Base-by-base conservation (phyloP, 1,139 yeast genomes). In the Yamadazyma diospyri region DNA sequence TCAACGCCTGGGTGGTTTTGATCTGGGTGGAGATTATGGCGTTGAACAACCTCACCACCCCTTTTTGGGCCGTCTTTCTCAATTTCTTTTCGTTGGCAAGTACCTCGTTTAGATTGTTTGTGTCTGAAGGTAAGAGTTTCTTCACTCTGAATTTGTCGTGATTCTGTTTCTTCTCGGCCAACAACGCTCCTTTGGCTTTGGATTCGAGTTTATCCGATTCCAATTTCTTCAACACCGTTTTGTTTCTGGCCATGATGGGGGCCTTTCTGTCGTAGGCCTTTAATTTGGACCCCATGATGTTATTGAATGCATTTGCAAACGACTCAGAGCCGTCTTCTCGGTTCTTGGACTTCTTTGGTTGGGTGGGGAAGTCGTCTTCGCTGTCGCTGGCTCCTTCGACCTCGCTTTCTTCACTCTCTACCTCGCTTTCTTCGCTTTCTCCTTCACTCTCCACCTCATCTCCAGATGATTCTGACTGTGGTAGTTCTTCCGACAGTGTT, bases 31-130 rank as follows among this genome's bases (percentile, higher is more conserved):
- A 74, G 50, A 88, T 71, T 20, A 92, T 82, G 2, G 97, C 97
- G 55, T 92, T 92, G 59, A 92, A 88, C 40, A 92, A 69, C 50
- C 83, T 78, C 13, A 92, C 94, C 12, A 88, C 97, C 64, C 98
- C 99, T 49, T 82, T 74, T 59, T 92, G 97, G 0, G 97, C 97
- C 21, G 80, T 72, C 53, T 88, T 89, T 55, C 84, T 82, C 50
- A 87, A 63, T 44, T 64, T 68, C 43, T 76, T 75, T 53, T 92
- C 99, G 34, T 72, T 72, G 37, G 82, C 92, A 24, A 89, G 55
- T 4, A 73, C 57, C 27, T 66, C 68, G 49, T 88, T 73, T 6
- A 73, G 72, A 37, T 65, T 64, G 22, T 63, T 71, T 4, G 74
- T 70, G 25, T 75, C 71, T 1, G 79, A 76, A 9, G 95, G 94